Evolutionary conservation across 2,329 filamentous ascomycete species (phyloP), one percentile per base, ranked within the genome.

Genomic region (Exophiala sp.): DNA sequence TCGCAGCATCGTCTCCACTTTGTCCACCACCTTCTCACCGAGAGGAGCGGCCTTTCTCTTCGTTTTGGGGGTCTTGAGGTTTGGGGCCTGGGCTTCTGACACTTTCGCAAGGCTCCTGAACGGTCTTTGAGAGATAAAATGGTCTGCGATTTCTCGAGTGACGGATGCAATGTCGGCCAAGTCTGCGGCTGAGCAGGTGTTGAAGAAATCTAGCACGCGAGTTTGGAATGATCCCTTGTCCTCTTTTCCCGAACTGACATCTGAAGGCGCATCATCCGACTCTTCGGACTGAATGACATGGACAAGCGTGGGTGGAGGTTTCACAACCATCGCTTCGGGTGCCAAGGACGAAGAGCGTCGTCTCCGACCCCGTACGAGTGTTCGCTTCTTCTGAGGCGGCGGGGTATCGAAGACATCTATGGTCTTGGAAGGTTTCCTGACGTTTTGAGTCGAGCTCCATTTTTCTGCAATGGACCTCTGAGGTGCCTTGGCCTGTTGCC

Each of bases 91-190:
- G 18, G 95, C 80, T 8, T 73, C 74, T 43, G 82, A 78, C 6
- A 91, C 82, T 13, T 81, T 77, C 10, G 79, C 74, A 4, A 96
- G 68, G 38, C 70, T 75, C 2, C 65, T 65, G 64, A 95, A 97
- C 0, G 91, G 91, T 8, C 88, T 82, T 54, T 86, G 77, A 1
- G 80, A 78, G 9, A 95, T 71, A 48, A 97, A 77, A 11, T 80
- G 68, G 37, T 83, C 75, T 1, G 90, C 82, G 40, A 83, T 76
- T 4, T 82, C 79, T 58, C 85, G 78, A 29, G 85, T 83, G 52
- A 86, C 81, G 24, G 82, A 83, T 0, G 88, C 88, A 53, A 96
- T 83, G 59, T 95, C 90, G 1, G 85, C 80, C 35, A 98, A 78
- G 50, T 91, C 87, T 29, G 83, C 78, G 8, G 80, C 71, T 3